These are phyloP conservation scores for Populus deltoides DNA, from an alignment of 345 rosid genomes.

Conservation along the genomic window DNA sequence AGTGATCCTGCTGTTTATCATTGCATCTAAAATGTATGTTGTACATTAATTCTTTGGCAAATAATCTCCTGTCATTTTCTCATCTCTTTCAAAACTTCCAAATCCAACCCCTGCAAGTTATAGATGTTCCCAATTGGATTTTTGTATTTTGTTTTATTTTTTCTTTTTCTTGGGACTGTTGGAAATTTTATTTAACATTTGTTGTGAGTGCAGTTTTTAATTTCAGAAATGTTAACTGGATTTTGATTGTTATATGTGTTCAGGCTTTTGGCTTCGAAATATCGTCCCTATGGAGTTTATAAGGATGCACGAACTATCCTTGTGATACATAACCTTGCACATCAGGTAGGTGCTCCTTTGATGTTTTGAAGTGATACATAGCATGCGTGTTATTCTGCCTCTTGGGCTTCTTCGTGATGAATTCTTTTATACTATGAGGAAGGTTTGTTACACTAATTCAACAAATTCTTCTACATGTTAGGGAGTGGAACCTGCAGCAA, in stretches of 20 bases:
- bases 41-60: not conserved
- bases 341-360: conserved; percentile 57
- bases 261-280: conserved; percentile 90
- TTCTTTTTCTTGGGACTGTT: not conserved
- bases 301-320: conserved; percentile 83
- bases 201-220: not conserved
- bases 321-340: conserved; percentile 88
- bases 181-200: not conserved
- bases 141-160: not conserved
- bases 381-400: not conserved
- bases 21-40: not conserved
- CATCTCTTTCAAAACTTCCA: not conserved
- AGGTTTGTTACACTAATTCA: conserved; percentile 4
- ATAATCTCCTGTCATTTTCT: not conserved
- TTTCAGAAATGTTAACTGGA: not conserved
- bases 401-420: not conserved
- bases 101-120: not conserved
- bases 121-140: not conserved
- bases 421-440: not conserved
- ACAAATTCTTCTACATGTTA: conserved; percentile 18
- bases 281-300: conserved; percentile 79
- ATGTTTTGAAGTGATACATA: not conserved
- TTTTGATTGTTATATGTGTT: conserved; percentile 5
- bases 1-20: conserved; percentile 19
- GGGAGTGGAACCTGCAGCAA: conserved; percentile 95